Evolutionary conservation across 2,329 filamentous ascomycete species (phyloP).

Genomic region (Pyricularia pennisetigena): DNA sequence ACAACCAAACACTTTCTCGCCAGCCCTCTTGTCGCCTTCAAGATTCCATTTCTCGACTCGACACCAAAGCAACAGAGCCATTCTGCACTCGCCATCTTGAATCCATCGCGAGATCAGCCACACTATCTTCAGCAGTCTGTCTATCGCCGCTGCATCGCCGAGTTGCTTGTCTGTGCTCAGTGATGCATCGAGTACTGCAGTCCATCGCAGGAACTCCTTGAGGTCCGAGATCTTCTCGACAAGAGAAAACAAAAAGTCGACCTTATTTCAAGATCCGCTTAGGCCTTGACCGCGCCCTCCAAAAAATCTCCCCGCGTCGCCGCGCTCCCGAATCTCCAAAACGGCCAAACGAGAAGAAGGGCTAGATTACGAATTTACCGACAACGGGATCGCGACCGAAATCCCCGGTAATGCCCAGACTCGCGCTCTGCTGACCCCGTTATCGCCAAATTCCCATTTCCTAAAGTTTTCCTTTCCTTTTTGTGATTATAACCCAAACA

Average conservation of each 20-base stretch:
- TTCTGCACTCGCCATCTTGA: neutral
- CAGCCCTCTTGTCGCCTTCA: conserved; percentile 9
- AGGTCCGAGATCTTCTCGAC: neutral
- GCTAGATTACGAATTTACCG: neutral
- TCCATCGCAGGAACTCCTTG: neutral
- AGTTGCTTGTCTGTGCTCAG: neutral
- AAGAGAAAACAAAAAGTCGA: neutral
- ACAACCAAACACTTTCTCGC: conserved; percentile 6
- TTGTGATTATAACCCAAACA: neutral
- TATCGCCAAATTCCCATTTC: neutral
- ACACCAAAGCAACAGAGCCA: neutral
- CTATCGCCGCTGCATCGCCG: neutral
- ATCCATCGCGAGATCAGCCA: neutral
- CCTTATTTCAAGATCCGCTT: neutral
- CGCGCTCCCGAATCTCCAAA: neutral
- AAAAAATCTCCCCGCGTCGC: neutral
- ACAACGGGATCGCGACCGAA: neutral
- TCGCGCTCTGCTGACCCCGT: neutral
- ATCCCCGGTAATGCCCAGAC: neutral
- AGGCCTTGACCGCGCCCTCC: neutral
- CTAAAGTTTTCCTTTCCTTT: neutral
- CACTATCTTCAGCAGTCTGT: neutral
- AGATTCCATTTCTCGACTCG: conserved; percentile 5
- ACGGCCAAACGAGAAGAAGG: neutral
- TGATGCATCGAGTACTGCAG: neutral